Conservation (phyloP, 2,329 filamentous ascomycete genomes). For the Exophiala phaeomuriformis region DNA sequence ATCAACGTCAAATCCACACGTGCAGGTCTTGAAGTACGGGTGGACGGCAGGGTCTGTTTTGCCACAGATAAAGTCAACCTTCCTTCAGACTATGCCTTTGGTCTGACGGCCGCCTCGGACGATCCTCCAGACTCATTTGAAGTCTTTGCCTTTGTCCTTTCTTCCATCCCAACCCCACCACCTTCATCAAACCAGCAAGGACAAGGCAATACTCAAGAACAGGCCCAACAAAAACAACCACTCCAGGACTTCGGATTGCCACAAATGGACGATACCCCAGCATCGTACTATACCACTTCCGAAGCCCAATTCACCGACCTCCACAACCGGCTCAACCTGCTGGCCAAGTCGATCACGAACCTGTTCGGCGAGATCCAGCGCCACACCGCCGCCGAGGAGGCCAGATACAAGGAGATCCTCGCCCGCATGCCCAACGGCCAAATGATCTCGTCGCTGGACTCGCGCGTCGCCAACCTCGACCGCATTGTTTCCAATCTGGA, state of each 20-base stretch:
- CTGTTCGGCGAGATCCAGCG: slow-evolving; percentile 48
- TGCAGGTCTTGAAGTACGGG: slow-evolving; percentile 61
- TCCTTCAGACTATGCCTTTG: slow-evolving; percentile 74
- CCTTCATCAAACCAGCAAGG: slow-evolving; percentile 18
- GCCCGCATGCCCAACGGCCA: slow-evolving; percentile 34
- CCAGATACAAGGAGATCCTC: slow-evolving; percentile 46
- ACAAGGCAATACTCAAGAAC: slow-evolving; percentile 30
- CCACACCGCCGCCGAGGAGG: slow-evolving; percentile 47
- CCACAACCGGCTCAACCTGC: slow-evolving; percentile 65
- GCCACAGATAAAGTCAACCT: slow-evolving; percentile 54
- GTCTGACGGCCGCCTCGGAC: slow-evolving; percentile 77
- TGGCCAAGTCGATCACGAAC: slow-evolving; percentile 54
- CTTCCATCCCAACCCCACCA: slow-evolving; percentile 29
- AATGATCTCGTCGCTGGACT: slow-evolving; percentile 37
- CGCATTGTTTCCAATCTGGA: slow-evolving; percentile 44
- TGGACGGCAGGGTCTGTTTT: slow-evolving; percentile 79
- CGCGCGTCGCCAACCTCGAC: slow-evolving; percentile 49
- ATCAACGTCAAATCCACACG: slow-evolving; percentile 65
- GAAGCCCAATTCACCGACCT: slow-evolving; percentile 70
- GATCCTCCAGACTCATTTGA: slow-evolving; percentile 95
- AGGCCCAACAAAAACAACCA: slow-evolving; percentile 30
- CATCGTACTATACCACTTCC: slow-evolving; percentile 39
- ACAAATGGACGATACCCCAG: slow-evolving; percentile 39
- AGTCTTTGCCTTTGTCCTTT: slow-evolving; percentile 76
- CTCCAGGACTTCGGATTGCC: slow-evolving; percentile 24